These are phyloP conservation scores for Suillus alpinus DNA, from an alignment of 768 basidiomycete genomes.

Conservation along the genomic window DNA sequence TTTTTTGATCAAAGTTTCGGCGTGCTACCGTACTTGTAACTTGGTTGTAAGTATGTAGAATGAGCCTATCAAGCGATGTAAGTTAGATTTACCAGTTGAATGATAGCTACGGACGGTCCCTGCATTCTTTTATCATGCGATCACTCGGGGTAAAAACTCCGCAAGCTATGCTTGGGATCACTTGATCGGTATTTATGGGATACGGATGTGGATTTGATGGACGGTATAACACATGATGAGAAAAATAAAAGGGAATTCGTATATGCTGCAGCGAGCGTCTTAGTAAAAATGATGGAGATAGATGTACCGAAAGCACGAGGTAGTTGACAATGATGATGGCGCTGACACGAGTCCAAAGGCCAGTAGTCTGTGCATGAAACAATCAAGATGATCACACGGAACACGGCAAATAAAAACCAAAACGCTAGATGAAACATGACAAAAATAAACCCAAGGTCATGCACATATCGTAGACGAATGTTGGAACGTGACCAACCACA, in stretches of 20 bases:
- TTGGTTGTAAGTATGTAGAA: neutral
- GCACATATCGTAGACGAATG: conserved; percentile 5
- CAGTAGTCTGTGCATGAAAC: neutral
- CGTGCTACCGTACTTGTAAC: neutral
- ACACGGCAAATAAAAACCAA: conserved; percentile 20
- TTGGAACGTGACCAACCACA: conserved; percentile 21
- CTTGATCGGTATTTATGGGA: conserved; percentile 19
- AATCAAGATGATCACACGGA: neutral
- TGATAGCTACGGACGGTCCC: neutral
- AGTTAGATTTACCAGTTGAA: neutral
- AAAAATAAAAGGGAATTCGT: conserved; percentile 18
- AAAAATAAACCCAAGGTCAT: conserved; percentile 13
- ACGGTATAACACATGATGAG: conserved; percentile 24
- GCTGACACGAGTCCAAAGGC: conserved; percentile 16
- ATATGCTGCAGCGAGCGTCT: conserved; percentile 19
- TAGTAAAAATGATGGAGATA: conserved; percentile 3
- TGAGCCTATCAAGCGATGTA: neutral
- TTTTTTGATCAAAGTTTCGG: neutral
- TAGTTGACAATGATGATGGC: conserved; percentile 1
- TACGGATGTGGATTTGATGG: conserved; percentile 12
- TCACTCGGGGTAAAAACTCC: neutral
- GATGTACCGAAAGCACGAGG: conserved; percentile 11
- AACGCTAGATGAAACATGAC: conserved; percentile 13
- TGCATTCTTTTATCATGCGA: neutral
- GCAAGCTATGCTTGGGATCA: neutral